A percentile compares a stretch with the other conserved stretches of the same genome.
phyloP scores from a whole-genome alignment of 495 filamentous ascomycete genomes.

The Lentithecium fluviatile region DNA sequence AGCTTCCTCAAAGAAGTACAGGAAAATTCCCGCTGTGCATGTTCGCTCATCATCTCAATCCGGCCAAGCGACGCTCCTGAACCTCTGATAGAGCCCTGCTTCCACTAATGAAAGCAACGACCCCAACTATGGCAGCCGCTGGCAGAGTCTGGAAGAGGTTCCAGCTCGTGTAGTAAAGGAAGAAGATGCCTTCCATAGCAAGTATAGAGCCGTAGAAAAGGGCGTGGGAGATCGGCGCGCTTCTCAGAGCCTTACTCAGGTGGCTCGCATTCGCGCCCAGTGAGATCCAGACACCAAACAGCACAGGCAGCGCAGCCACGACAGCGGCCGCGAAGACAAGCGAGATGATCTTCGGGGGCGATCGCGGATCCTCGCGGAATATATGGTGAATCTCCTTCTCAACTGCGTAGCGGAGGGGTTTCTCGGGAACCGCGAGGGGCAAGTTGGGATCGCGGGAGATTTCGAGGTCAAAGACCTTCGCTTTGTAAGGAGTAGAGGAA shows the following conservation, averaged over 20 bases:
- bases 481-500: constrained; percentile 61
- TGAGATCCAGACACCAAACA: constrained; percentile 71
- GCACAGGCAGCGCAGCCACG: constrained; percentile 64
- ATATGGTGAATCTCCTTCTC: constrained; percentile 84
- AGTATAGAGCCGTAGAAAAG: constrained; percentile 81
- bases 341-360: constrained; percentile 78
- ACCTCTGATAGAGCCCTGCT: constrained; percentile 91
- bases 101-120: constrained; percentile 79
- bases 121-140: constrained; percentile 62
- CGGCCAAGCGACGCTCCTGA: constrained; percentile 77
- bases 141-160: constrained; percentile 89
- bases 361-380: constrained; percentile 76
- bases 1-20: too few relatives aligned
- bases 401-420: constrained; percentile 76
- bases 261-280: constrained; percentile 86
- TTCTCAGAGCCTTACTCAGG: constrained; percentile 66
- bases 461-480: constrained; percentile 64
- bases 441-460: constrained; percentile 60
- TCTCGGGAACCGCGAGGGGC: constrained; percentile 58
- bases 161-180: constrained; percentile 92
- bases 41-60: constrained; percentile 59
- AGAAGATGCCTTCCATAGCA: constrained; percentile 86
- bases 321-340: constrained; percentile 73
- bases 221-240: constrained; percentile 73
- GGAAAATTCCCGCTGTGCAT: too few relatives aligned